Base-by-base conservation (phyloP, 306 rosid species). In the Cicer arietinum region DNA sequence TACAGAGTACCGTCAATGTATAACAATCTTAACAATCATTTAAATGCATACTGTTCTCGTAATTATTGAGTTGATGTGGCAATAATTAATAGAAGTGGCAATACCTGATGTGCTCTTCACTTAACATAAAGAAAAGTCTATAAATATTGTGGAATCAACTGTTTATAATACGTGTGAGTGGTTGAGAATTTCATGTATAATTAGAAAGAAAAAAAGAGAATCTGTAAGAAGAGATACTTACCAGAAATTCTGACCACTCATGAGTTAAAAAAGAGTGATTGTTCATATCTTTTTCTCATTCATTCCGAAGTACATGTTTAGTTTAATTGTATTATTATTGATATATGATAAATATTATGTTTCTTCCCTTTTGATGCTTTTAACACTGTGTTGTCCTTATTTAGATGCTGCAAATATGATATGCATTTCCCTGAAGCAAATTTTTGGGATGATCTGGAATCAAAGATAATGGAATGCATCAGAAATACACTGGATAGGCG, bases 381-480 rank as follows among this genome's bases (percentile, higher is more conserved):
- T 82, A 54, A 76, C 68, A 39, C 58, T 81, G 58, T 76, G 64
- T 80, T 70, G 63, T 56, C 74, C 77, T 74, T 81, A 71, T 73
- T 84, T 82, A 95, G 99, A 88, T 95, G 99, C 84, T 90, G 99
- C 90, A 95, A 92, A 84, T 89, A 84, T 51, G 98, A 92, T 85
- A 74, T 95, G 57, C 91, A 86, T 83, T 65, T 77, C 70, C 96
- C 96, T 66, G 99, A 90, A 79, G 89, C 92, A 83, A 88, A 80
- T 83, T 95, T 95, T 88, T 95, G 98, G 99, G 99, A 90, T 70
- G 99, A 92, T 79, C 83, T 92, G 83, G 98, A 95, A 80, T 85
- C 93, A 74, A 95, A 95, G 86, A 86, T 92, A 75, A 88, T 81
- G 83, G 99, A 95, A 80, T 95, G 91, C 79, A 81, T 95, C 62